Evolutionary conservation across 1,139 yeast species (phyloP).

Genomic region (Kurtzmaniella natalensis): DNA sequence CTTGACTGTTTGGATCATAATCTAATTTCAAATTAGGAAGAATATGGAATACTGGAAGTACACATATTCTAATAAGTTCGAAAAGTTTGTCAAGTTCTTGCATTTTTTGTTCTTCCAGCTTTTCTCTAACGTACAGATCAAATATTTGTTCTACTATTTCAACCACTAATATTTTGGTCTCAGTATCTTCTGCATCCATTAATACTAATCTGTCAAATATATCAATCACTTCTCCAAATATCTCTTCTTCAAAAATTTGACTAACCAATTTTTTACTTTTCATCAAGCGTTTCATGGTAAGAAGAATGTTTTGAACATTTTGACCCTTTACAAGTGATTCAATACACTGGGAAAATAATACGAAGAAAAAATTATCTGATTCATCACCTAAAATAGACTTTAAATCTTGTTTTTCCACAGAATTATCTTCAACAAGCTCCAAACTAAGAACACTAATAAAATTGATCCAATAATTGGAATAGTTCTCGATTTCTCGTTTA

Average conservation of each 20-base stretch:
- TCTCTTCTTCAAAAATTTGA: slow-evolving; percentile 59
- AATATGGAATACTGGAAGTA: slow-evolving; percentile 57
- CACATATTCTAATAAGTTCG: slow-evolving; percentile 70
- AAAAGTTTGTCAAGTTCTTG: slow-evolving; percentile 71
- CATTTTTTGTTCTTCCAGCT: not conserved
- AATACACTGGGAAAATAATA: slow-evolving; percentile 78
- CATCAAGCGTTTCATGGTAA: slow-evolving; percentile 54
- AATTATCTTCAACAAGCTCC: slow-evolving; percentile 28
- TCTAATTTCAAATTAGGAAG: slow-evolving; percentile 58
- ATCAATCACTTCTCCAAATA: slow-evolving; percentile 74
- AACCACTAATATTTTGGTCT: slow-evolving; percentile 50
- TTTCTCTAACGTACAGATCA: slow-evolving; percentile 20
- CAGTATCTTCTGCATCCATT: slow-evolving; percentile 46
- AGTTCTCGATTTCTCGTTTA: slow-evolving; percentile 52
- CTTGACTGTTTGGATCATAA: slow-evolving; percentile 31
- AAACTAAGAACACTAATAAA: slow-evolving; percentile 74
- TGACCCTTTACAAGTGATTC: slow-evolving; percentile 59
- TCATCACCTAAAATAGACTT: slow-evolving; percentile 52
- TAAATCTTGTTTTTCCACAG: slow-evolving; percentile 44
- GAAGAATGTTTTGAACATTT: slow-evolving; percentile 41
- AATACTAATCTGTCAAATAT: slow-evolving; percentile 69
- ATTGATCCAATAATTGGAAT: slow-evolving; percentile 72
- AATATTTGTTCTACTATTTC: slow-evolving; percentile 53
- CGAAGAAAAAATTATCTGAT: slow-evolving; percentile 70
- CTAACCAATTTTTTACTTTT: slow-evolving; percentile 55